These are phyloP conservation scores for Arxiozyma bovina DNA, from an alignment of 1,139 yeast species.

Conservation along the genomic window DNA sequence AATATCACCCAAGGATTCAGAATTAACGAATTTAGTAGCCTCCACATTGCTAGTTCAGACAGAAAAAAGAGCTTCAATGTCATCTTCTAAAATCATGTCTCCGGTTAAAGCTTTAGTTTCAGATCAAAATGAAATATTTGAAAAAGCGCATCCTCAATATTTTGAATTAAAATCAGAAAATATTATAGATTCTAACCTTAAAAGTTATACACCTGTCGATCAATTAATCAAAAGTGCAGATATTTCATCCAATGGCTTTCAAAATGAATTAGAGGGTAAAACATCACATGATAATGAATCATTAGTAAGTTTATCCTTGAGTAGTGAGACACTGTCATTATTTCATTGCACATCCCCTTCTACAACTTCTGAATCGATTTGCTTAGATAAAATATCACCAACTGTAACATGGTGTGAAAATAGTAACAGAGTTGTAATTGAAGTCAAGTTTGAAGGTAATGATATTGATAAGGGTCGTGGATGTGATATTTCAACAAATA, in stretches of 20 bases:
- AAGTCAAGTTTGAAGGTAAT: not conserved
- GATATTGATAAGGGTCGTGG: not conserved
- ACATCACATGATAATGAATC: not conserved
- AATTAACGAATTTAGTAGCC: slow-evolving; percentile 21
- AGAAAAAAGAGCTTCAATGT: not conserved
- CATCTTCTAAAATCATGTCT: not conserved
- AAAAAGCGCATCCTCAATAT: slow-evolving; percentile 11
- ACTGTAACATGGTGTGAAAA: not conserved
- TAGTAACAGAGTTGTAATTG: not conserved
- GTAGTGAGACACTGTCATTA: slow-evolving; percentile 1
- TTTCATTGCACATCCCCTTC: not conserved
- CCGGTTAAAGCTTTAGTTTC: not conserved
- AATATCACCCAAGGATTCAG: slow-evolving; percentile 23
- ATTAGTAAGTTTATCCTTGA: not conserved
- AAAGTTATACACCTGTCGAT: slow-evolving; percentile 20
- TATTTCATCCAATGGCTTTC: slow-evolving; percentile 16
- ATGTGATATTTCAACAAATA: not conserved
- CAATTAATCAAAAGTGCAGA: slow-evolving; percentile 27
- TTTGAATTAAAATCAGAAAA: slow-evolving; percentile 11
- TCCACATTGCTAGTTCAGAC: slow-evolving; percentile 15
- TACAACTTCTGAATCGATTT: not conserved
- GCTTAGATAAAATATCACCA: not conserved
- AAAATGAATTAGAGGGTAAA: slow-evolving; percentile 3
- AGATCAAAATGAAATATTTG: not conserved
- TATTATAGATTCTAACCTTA: not conserved